phyloP scores from a whole-genome alignment of 495 filamentous ascomycete genomes.

The Geopyxis carbonaria region DNA sequence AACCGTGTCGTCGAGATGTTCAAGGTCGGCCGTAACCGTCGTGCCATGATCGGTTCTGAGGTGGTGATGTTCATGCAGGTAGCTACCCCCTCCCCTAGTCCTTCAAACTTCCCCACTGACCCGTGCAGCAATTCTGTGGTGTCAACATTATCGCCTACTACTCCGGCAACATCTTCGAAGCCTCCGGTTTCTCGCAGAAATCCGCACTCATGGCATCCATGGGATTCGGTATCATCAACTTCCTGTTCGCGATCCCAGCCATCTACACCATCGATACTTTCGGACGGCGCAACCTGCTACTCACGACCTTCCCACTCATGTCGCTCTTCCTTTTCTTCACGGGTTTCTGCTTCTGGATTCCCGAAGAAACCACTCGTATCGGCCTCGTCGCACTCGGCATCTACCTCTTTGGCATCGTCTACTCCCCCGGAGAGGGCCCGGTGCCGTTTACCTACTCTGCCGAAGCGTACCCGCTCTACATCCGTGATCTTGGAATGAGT shows the following conservation, averaged over 20 bases:
- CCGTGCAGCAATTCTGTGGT: slow-evolving; percentile 47
- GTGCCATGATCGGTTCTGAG: slow-evolving; percentile 53
- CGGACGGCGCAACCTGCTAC: slow-evolving; percentile 60
- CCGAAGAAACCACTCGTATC: slow-evolving; percentile 30
- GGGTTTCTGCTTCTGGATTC: slow-evolving; percentile 65
- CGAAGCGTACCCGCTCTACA: slow-evolving; percentile 63
- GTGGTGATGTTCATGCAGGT: slow-evolving; percentile 76
- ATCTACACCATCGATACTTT: slow-evolving; percentile 72
- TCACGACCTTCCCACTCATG: slow-evolving; percentile 67
- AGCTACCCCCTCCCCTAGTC: slow-evolving; percentile 28
- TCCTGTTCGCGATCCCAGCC: slow-evolving; percentile 59
- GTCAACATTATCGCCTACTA: slow-evolving; percentile 58
- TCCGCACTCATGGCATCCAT: slow-evolving; percentile 46
- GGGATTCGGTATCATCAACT: slow-evolving; percentile 66
- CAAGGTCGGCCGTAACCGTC: slow-evolving; percentile 56
- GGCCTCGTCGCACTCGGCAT: slow-evolving; percentile 51
- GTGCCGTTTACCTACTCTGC: slow-evolving; percentile 76
- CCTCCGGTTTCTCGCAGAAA: slow-evolving; percentile 36
- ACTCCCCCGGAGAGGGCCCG: slow-evolving; percentile 65
- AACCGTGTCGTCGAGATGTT: slow-evolving; percentile 52
- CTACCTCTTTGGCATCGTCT: slow-evolving; percentile 58
- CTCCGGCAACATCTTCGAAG: slow-evolving; percentile 43
- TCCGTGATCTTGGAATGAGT: slow-evolving; percentile 59
- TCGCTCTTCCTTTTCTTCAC: slow-evolving; percentile 52
- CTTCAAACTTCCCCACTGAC: slow-evolving; percentile 56